phyloP scores from a whole-genome alignment of 768 basidiomycete genomes.

The Jaapia argillacea region DNA sequence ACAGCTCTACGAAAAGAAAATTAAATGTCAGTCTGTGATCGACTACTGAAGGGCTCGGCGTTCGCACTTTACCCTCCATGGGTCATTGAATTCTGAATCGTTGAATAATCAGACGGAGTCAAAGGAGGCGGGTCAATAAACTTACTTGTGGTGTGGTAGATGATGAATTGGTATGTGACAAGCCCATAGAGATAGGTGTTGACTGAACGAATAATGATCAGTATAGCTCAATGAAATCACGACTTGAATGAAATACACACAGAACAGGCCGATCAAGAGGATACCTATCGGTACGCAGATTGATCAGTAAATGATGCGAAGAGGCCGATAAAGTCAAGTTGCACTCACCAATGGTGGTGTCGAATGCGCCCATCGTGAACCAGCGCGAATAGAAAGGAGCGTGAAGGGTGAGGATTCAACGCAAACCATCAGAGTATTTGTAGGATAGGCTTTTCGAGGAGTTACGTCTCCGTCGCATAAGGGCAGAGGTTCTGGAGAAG shows the following conservation, averaged over 20 bases:
- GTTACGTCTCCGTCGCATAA: no score
- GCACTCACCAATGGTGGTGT: not conserved
- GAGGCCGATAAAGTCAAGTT: not conserved
- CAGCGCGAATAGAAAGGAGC: no score
- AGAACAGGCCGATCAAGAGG: not conserved
- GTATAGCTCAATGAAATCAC: not conserved
- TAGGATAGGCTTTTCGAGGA: no score
- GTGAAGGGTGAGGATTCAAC: no score
- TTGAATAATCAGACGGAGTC: slow-evolving; percentile 2
- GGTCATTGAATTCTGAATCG: slow-evolving; percentile 26
- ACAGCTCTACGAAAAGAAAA: slow-evolving; percentile 15
- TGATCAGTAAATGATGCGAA: not conserved
- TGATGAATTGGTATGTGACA: slow-evolving; percentile 31
- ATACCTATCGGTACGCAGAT: not conserved
- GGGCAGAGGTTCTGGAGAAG: no score
- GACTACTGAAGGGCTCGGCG: no score
- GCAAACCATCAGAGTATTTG: no score
- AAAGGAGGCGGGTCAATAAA: not conserved
- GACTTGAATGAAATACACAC: not conserved
- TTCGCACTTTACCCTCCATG: slow-evolving; percentile 23
- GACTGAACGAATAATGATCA: slow-evolving; percentile 5
- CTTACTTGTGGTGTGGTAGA: slow-evolving; percentile 20
- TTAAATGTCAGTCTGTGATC: no score
- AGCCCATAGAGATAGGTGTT: slow-evolving; percentile 26
- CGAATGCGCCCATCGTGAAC: not conserved